Conservation (phyloP, 1,284 basidiomycete genomes). For the Grifola frondosa region DNA sequence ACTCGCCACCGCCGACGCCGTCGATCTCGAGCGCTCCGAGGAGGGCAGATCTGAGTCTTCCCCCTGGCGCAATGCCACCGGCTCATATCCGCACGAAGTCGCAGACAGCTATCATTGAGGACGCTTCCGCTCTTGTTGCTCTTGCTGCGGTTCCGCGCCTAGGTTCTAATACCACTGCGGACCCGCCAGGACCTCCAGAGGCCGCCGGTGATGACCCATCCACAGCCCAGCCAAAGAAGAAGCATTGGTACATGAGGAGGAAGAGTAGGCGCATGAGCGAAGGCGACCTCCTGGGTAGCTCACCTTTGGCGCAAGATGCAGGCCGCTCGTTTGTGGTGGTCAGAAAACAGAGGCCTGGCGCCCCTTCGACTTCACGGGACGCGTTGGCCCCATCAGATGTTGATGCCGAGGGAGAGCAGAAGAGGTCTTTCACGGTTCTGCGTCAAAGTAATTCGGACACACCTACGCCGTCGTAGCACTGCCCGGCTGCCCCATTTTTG, state of each 20-base stretch:
- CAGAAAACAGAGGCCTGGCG: slow-evolving; percentile 45
- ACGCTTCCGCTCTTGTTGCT: slow-evolving; percentile 35
- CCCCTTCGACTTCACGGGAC: slow-evolving; percentile 13
- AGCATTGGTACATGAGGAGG: slow-evolving; percentile 65
- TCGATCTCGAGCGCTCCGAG: slow-evolving; percentile 41
- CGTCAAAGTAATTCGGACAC: slow-evolving; percentile 25
- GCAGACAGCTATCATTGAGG: slow-evolving; percentile 76
- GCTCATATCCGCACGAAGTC: slow-evolving; percentile 74
- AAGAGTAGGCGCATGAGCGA: slow-evolving; percentile 62
- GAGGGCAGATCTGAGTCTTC: slow-evolving; percentile 39
- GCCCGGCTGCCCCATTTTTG: slow-evolving; percentile 1
- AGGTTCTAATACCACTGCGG: too few species aligned
- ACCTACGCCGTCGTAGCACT: slow-evolving; percentile 11
- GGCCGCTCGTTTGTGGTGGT: slow-evolving; percentile 71
- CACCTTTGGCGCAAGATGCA: slow-evolving; percentile 35
- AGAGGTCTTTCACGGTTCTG: slow-evolving; percentile 37
- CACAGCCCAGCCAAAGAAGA: slow-evolving; percentile 43
- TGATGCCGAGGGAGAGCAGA: slow-evolving; percentile 18
- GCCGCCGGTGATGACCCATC: slow-evolving; percentile 13
- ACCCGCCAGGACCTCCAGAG: too few species aligned
- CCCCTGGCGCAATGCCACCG: slow-evolving; percentile 65
- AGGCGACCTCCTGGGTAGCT: slow-evolving; percentile 35
- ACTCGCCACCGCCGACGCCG: slow-evolving; percentile 54
- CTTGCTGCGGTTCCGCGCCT: slow-evolving; percentile 6
- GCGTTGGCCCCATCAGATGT: slow-evolving; percentile 11